These are phyloP conservation scores for Colletotrichum lentis DNA, from an alignment of 2,329 filamentous ascomycete genomes.

Conservation along the genomic window DNA sequence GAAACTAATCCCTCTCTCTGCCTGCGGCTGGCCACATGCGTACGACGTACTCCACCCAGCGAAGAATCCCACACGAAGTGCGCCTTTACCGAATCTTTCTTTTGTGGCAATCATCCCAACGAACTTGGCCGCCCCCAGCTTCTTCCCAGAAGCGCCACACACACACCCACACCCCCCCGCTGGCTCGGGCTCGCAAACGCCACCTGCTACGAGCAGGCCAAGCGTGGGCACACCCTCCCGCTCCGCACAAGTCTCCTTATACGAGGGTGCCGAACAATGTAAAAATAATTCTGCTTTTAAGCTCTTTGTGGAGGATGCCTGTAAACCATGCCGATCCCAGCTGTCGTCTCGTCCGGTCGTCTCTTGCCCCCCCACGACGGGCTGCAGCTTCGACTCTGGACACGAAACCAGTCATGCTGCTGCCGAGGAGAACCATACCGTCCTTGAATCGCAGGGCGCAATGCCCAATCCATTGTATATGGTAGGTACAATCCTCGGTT, in stretches of 20 bases:
- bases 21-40: background rate
- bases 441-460: background rate
- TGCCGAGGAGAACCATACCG: background rate
- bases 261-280: background rate
- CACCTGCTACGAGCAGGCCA: constrained; percentile 8
- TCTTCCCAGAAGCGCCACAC: constrained; percentile 9
- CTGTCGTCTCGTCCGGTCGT: background rate
- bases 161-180: background rate
- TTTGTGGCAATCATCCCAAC: background rate
- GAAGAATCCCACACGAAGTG: background rate
- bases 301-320: background rate
- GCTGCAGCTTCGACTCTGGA: background rate
- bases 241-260: background rate
- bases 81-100: background rate
- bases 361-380: background rate
- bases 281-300: constrained; percentile 8
- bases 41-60: background rate
- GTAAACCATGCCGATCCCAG: background rate
- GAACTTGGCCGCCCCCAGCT: background rate
- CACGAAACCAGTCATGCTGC: background rate
- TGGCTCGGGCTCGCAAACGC: background rate
- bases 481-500: too few relatives aligned
- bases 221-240: background rate
- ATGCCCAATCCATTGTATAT: too few relatives aligned
- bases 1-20: background rate